These are phyloP conservation scores for Hypomontagnella submonticulosa DNA, from an alignment of 495 filamentous ascomycete genomes.

Conservation along the genomic window DNA sequence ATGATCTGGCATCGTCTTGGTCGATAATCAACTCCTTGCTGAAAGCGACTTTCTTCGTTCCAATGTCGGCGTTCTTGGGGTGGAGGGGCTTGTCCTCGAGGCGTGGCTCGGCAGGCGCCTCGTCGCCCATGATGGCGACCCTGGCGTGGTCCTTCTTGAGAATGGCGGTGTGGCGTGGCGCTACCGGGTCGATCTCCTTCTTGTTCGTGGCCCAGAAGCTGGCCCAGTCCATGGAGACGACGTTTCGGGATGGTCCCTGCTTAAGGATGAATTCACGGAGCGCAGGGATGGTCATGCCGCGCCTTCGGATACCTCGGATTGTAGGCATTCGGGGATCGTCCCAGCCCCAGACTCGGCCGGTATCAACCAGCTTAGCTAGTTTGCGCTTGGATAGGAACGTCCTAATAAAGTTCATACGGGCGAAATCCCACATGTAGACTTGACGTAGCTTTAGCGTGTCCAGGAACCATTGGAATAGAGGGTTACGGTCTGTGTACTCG, in stretches of 20 bases:
- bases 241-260: constrained; percentile 89
- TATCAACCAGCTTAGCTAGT: constrained; percentile 90
- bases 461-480: constrained; percentile 97
- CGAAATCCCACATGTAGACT: constrained; percentile 98
- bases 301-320: constrained; percentile 84
- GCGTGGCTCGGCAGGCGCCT: constrained; percentile 70
- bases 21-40: constrained; percentile 79
- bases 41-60: constrained; percentile 84
- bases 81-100: constrained; percentile 84
- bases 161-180: constrained; percentile 86
- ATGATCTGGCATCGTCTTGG: constrained; percentile 84
- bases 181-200: constrained; percentile 91
- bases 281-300: constrained; percentile 91
- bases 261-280: constrained; percentile 92
- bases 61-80: constrained; percentile 84
- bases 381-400: constrained; percentile 95
- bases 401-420: constrained; percentile 93
- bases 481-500: constrained; percentile 97
- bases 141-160: constrained; percentile 72
- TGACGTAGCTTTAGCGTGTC: constrained; percentile 84
- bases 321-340: constrained; percentile 96
- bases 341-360: constrained; percentile 90
- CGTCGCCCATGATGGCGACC: constrained; percentile 70
- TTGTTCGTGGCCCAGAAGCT: constrained; percentile 95
- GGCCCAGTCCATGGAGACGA: constrained; percentile 91